Evolutionary conservation across 495 filamentous ascomycete genomes (phyloP).

Genomic region (Cercophora scortea): DNA sequence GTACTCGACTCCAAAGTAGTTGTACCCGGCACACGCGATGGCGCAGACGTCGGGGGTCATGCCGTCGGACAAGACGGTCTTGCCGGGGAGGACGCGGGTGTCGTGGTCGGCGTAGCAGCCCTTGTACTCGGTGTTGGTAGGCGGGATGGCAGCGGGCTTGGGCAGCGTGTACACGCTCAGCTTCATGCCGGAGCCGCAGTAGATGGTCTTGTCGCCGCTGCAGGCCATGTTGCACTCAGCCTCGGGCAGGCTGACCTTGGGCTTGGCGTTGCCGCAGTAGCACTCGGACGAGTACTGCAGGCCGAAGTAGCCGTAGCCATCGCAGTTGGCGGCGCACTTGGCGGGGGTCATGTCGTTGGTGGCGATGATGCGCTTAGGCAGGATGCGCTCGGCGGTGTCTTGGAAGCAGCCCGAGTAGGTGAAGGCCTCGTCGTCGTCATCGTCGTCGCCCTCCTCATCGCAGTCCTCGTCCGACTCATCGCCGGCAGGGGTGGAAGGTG

Average conservation of each 20-base stretch:
- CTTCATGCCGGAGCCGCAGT: slow-evolving; percentile 4
- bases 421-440: too few relatives aligned
- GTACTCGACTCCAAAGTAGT: slow-evolving; percentile 9
- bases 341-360: slow-evolving; percentile 9
- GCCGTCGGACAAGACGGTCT: not conserved
- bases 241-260: not conserved
- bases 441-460: too few relatives aligned
- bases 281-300: slow-evolving; percentile 11
- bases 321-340: slow-evolving; percentile 18
- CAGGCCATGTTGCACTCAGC: slow-evolving; percentile 10
- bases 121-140: not conserved
- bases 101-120: slow-evolving; percentile 9
- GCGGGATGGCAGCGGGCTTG: too few relatives aligned
- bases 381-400: not conserved
- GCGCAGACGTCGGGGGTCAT: slow-evolving; percentile 26
- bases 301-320: slow-evolving; percentile 12
- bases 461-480: too few relatives aligned
- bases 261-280: slow-evolving; percentile 10
- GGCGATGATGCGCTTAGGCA: slow-evolving; percentile 9
- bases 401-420: too few relatives aligned
- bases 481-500: too few relatives aligned
- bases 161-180: not conserved
- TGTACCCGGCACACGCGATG: slow-evolving; percentile 2
- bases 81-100: not conserved
- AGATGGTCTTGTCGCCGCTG: slow-evolving; percentile 5